Conservation (phyloP, 495 filamentous ascomycete species). For the Penicillium coprophilum region DNA sequence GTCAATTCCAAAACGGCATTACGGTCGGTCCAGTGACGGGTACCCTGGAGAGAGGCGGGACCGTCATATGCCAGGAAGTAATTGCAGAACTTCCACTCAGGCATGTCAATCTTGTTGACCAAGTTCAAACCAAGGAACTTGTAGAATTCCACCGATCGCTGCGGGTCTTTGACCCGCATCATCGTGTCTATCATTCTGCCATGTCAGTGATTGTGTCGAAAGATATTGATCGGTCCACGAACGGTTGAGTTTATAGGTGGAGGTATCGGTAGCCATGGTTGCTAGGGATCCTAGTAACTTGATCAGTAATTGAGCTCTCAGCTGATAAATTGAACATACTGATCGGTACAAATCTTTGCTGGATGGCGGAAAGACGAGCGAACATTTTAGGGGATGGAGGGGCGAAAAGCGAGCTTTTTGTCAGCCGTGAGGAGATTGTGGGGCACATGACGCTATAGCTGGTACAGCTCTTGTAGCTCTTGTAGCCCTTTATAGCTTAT, state of each 20-base stretch:
- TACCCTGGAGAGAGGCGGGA: conserved; percentile 70
- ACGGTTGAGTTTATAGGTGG: conserved; percentile 89
- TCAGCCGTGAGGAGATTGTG: conserved; percentile 19
- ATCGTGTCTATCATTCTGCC: conserved; percentile 50
- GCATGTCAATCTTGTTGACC: conserved; percentile 70
- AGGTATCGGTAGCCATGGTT: conserved; percentile 76
- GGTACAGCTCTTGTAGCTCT: too few relatives aligned
- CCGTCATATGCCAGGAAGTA: conserved; percentile 60
- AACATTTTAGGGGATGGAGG: conserved; percentile 10
- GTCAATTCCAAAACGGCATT: conserved; percentile 91
- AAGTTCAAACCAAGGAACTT: conserved; percentile 87
- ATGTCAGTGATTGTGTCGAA: conserved; percentile 10
- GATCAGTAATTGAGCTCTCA: conserved; percentile 18
- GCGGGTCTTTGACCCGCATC: conserved; percentile 93
- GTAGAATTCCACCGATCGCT: conserved; percentile 89
- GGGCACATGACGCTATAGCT: conserved; percentile 13
- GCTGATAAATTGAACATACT: background rate
- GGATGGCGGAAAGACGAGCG: conserved; percentile 1
- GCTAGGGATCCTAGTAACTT: conserved; percentile 38
- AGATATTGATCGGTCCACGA: conserved; percentile 30
- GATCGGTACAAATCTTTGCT: conserved; percentile 11
- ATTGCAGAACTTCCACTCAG: conserved; percentile 85
- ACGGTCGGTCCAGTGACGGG: conserved; percentile 77
- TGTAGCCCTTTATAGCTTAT: too few relatives aligned
- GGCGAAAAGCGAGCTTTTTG: conserved; percentile 9